Evolutionary conservation across 2,329 filamentous ascomycete species (phyloP).

Genomic region (Colletotrichum eleusines): DNA sequence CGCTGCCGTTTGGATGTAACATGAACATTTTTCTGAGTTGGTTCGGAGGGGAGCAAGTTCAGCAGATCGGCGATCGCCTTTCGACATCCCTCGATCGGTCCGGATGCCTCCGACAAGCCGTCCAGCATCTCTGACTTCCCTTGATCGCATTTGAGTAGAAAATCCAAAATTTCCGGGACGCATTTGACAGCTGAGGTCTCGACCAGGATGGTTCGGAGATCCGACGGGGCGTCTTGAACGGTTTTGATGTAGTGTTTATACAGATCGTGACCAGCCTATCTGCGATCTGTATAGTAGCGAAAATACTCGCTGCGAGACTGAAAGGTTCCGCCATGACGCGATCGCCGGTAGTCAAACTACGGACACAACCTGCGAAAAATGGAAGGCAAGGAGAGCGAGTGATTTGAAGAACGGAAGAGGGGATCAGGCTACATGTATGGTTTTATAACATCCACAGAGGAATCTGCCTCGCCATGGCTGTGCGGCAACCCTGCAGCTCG

Average conservation of each 20-base stretch:
- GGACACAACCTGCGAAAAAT: rapidly evolving
- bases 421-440: background rate
- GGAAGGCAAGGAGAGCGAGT: background rate
- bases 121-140: background rate
- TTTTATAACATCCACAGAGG: background rate
- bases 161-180: rapidly evolving
- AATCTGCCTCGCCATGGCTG: background rate
- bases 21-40: rapidly evolving
- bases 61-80: background rate
- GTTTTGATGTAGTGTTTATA: conserved; percentile 13
- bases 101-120: background rate
- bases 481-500: background rate
- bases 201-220: background rate
- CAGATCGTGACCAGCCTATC: background rate
- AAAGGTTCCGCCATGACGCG: background rate
- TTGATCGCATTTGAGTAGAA: background rate
- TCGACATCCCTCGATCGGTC: background rate
- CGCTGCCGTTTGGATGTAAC: background rate
- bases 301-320: background rate
- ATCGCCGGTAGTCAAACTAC: too few species aligned
- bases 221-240: background rate
- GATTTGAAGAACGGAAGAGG: too few species aligned
- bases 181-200: rapidly evolving
- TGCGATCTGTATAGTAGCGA: background rate
- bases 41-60: background rate